Conservation (phyloP, 345 rosid species). For the Firmiana major region DNA sequence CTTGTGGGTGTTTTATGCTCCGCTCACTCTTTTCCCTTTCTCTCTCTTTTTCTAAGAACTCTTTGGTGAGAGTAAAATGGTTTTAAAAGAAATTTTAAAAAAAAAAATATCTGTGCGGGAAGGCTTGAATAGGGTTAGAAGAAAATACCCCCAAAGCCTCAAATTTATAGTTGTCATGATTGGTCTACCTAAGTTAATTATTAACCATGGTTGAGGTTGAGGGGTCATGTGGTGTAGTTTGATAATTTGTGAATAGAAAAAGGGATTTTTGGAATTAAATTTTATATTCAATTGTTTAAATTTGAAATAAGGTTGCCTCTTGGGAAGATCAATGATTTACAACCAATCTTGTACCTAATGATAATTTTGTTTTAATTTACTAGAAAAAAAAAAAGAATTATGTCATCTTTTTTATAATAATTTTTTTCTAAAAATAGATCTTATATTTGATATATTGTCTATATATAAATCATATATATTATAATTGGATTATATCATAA, state of each 20-base stretch:
- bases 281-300: neutral
- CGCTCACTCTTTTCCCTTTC: neutral
- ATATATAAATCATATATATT: no score
- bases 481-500: no score
- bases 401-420: no score
- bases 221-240: neutral
- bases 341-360: neutral
- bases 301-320: neutral
- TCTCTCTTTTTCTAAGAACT: neutral
- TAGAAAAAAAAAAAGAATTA: no score
- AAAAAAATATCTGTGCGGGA: no score
- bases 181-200: slow-evolving; percentile 25
- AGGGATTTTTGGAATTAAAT: neutral
- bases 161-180: slow-evolving; percentile 24
- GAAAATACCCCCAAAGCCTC: neutral
- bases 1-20: neutral
- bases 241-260: neutral
- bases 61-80: neutral
- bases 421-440: no score
- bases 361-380: neutral
- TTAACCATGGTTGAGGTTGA: slow-evolving; percentile 20
- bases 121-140: slow-evolving; percentile 5
- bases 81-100: no score
- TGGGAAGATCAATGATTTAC: neutral
- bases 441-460: no score